phyloP scores from a whole-genome alignment of 768 basidiomycete genomes.

The Suillus alpinus region DNA sequence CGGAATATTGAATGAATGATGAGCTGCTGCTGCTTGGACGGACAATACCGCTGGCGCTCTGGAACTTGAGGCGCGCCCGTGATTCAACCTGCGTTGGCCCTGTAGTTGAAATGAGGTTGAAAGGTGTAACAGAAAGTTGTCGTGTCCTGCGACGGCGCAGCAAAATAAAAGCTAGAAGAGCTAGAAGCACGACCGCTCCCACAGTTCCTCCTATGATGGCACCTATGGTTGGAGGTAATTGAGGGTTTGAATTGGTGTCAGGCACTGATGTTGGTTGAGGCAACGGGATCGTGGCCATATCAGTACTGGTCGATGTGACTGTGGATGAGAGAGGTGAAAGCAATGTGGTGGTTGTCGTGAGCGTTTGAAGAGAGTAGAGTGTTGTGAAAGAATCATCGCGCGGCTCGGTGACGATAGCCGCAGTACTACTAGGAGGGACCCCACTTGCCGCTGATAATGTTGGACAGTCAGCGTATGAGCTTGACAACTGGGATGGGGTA shows the following conservation, averaged over 20 bases:
- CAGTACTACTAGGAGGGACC: not conserved
- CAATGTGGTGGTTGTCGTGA: not conserved
- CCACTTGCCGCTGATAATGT: not conserved
- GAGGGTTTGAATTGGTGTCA: not conserved
- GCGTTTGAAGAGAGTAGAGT: not conserved
- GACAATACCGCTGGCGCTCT: not conserved
- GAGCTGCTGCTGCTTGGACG: constrained; percentile 2
- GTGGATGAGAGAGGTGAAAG: not conserved
- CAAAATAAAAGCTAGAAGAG: not conserved
- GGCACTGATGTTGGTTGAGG: not conserved
- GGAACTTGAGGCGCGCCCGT: not conserved
- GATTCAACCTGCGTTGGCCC: not conserved
- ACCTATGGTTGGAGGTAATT: not conserved
- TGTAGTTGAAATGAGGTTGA: not conserved
- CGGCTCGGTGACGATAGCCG: not conserved
- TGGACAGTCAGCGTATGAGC: no score
- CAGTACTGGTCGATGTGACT: not conserved
- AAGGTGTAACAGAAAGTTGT: not conserved
- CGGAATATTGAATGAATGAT: constrained; percentile 7
- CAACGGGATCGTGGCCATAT: not conserved
- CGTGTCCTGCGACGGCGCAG: not conserved
- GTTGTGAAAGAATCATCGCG: not conserved
- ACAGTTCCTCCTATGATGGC: not conserved
- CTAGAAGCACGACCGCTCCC: not conserved
- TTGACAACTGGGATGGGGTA: no score